These are phyloP conservation scores for Apophysomyces ossiformis DNA, from an alignment of 371 early-diverging fungal species.

Conservation along the genomic window DNA sequence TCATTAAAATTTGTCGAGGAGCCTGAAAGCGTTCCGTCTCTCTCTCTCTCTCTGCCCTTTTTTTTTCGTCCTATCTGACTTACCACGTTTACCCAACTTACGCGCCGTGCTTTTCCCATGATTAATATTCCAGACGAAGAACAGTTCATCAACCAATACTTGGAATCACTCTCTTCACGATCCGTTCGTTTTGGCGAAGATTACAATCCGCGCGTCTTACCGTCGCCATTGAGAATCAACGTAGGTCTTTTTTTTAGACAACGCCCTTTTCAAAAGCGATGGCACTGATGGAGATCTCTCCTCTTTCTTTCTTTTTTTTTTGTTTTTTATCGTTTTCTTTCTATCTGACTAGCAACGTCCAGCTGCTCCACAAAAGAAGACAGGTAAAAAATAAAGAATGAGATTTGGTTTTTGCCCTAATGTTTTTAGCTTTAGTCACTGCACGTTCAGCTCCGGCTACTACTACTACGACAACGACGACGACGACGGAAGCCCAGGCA, in stretches of 20 bases:
- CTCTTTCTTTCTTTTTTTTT: too few relatives aligned
- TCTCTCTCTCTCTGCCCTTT: background rate
- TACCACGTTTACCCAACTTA: background rate
- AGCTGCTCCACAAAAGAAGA: background rate
- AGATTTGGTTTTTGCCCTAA: too few relatives aligned
- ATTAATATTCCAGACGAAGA: slow-evolving; percentile 28
- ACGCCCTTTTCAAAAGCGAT: too few relatives aligned
- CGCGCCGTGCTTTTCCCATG: slow-evolving; percentile 1
- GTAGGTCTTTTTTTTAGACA: slow-evolving; percentile 15
- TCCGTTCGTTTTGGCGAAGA: slow-evolving; percentile 52
- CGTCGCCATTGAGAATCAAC: slow-evolving; percentile 41
- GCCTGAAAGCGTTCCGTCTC: too few relatives aligned
- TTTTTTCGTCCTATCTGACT: background rate
- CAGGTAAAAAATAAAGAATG: background rate
- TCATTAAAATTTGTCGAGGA: too few relatives aligned
- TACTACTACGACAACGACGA: background rate
- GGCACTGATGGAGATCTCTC: too few relatives aligned
- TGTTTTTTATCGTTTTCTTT: too few relatives aligned
- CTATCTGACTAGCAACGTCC: background rate
- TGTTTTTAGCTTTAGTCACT: too few relatives aligned
- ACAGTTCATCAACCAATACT: slow-evolving; percentile 42
- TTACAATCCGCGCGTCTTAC: slow-evolving; percentile 39
- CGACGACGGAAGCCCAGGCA: background rate
- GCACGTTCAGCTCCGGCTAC: background rate
- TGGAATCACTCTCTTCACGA: slow-evolving; percentile 42